phyloP scores from a whole-genome alignment of 345 rosid species.

The Triadica sebifera region DNA sequence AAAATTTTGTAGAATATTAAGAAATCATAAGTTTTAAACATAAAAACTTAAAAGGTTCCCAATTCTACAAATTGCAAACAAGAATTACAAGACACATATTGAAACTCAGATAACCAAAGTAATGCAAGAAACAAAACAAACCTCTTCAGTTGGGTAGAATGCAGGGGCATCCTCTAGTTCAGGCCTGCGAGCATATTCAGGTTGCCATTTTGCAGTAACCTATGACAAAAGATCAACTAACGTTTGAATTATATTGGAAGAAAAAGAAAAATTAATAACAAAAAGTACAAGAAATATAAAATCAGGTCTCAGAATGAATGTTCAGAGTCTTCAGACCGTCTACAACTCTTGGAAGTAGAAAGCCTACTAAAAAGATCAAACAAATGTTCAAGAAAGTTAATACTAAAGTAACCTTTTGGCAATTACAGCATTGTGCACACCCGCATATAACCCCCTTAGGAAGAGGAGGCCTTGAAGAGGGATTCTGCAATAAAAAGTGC shows the following conservation, averaged over 20 bases:
- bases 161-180: constrained; percentile 79
- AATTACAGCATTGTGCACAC: constrained; percentile 67
- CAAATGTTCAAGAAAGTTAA: not conserved
- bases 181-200: constrained; percentile 70
- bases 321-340: not conserved
- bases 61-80: constrained; percentile 13
- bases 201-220: constrained; percentile 82
- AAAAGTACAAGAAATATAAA: constrained; percentile 3
- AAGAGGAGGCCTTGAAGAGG: constrained; percentile 40
- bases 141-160: constrained; percentile 96
- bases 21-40: constrained; percentile 12
- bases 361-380: constrained; percentile 2
- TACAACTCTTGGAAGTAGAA: constrained; percentile 5
- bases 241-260: constrained; percentile 21
- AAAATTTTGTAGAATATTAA: constrained; percentile 24
- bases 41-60: not conserved
- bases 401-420: constrained; percentile 76
- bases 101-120: constrained; percentile 19
- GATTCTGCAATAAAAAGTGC: constrained; percentile 45
- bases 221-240: constrained; percentile 32
- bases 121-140: constrained; percentile 29
- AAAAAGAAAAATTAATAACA: not conserved
- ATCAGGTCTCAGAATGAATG: not conserved
- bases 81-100: not conserved
- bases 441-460: constrained; percentile 86